Conservation (phyloP, 2,329 filamentous ascomycete species). For the Fusarium bactridioides region DNA sequence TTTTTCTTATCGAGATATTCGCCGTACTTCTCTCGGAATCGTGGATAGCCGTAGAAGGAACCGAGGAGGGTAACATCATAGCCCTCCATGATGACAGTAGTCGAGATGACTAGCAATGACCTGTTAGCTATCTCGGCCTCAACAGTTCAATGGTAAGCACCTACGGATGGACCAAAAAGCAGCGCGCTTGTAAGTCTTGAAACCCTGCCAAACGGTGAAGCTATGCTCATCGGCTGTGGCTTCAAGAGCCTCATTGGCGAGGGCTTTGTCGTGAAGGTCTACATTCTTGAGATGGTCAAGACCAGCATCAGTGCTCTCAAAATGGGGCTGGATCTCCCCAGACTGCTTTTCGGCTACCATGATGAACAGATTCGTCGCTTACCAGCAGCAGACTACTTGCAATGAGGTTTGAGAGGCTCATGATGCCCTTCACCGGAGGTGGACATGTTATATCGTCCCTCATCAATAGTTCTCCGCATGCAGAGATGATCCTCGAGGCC, state of each 20-base stretch:
- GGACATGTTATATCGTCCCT: constrained; percentile 16
- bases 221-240: constrained; percentile 50
- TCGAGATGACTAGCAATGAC: constrained; percentile 49
- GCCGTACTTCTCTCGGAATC: constrained; percentile 53
- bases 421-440: neutral
- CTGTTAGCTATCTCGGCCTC: constrained; percentile 1
- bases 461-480: constrained; percentile 9
- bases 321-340: constrained; percentile 33
- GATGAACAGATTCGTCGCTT: neutral
- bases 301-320: constrained; percentile 44
- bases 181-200: constrained; percentile 52
- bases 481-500: neutral
- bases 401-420: neutral
- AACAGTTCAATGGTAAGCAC: neutral
- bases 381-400: constrained; percentile 3
- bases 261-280: constrained; percentile 48
- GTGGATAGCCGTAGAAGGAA: constrained; percentile 56
- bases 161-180: constrained; percentile 51
- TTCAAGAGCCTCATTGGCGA: constrained; percentile 49
- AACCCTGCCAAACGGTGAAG: constrained; percentile 45
- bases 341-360: constrained; percentile 38
- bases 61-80: constrained; percentile 58
- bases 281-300: constrained; percentile 46
- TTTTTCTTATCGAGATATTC: constrained; percentile 44
- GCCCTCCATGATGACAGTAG: constrained; percentile 60